These are phyloP conservation scores for Aotearoamyces nothofagi DNA, from an alignment of 2,329 filamentous ascomycete genomes.

Conservation along the genomic window DNA sequence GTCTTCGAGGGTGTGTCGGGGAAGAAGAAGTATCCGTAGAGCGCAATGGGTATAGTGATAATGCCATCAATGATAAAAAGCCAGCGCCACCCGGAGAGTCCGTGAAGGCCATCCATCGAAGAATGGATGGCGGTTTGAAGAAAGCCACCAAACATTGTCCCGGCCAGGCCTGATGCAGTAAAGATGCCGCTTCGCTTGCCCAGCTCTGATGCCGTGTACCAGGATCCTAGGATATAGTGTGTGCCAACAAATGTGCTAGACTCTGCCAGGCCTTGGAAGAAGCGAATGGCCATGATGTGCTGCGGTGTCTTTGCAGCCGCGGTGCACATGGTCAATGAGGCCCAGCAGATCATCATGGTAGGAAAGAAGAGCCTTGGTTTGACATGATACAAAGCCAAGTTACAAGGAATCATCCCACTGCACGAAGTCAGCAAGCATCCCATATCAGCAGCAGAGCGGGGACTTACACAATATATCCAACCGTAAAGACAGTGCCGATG, in stretches of 20 bases:
- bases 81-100: conserved; percentile 35
- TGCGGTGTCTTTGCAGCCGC: conserved; percentile 33
- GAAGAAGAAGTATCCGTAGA: conserved; percentile 35
- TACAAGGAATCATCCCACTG: conserved; percentile 40
- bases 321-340: conserved; percentile 44
- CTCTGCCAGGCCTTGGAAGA: conserved; percentile 39
- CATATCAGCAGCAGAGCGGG: too few relatives aligned
- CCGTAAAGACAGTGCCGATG: too few relatives aligned
- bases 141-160: conserved; percentile 46
- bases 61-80: conserved; percentile 36
- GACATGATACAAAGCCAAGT: conserved; percentile 43
- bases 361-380: conserved; percentile 49
- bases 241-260: conserved; percentile 39
- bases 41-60: conserved; percentile 38
- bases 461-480: too few relatives aligned
- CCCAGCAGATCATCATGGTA: conserved; percentile 47
- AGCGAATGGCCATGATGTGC: conserved; percentile 43
- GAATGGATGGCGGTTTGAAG: conserved; percentile 31
- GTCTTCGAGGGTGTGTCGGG: conserved; percentile 27
- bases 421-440: too few relatives aligned
- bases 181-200: conserved; percentile 47
- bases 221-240: conserved; percentile 43
- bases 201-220: conserved; percentile 45
- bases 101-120: conserved; percentile 24
- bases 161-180: conserved; percentile 41